phyloP scores from a whole-genome alignment of 768 basidiomycete genomes.

The Ramaria sp. region DNA sequence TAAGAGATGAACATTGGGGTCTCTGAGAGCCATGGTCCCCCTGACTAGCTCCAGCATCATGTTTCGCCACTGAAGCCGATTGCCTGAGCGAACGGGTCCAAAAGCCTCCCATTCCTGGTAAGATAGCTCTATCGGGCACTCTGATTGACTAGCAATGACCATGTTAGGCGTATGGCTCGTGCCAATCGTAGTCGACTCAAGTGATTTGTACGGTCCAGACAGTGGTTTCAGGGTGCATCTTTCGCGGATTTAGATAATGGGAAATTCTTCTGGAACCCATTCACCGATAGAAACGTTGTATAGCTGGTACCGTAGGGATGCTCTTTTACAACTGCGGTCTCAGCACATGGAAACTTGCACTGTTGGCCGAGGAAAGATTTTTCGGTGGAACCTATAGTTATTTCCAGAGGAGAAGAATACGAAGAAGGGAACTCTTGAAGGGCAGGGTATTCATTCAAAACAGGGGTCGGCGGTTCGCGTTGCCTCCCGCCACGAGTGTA shows the following conservation, averaged over 20 bases:
- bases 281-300: constrained; percentile 17
- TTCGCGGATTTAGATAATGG: constrained; percentile 9
- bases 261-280: constrained; percentile 14
- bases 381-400: constrained; percentile 26
- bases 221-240: constrained; percentile 24
- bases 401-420: constrained; percentile 10
- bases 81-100: constrained; percentile 34
- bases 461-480: background rate
- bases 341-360: constrained; percentile 19
- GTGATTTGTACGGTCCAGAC: constrained; percentile 20
- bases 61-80: constrained; percentile 39
- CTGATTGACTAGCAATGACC: constrained; percentile 30
- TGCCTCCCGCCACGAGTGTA: too few relatives aligned
- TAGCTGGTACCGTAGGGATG: constrained; percentile 22
- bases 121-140: constrained; percentile 28
- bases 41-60: constrained; percentile 34
- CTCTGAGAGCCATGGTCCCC: constrained; percentile 28
- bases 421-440: background rate
- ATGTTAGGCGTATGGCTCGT: constrained; percentile 30
- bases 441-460: background rate
- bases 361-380: constrained; percentile 25
- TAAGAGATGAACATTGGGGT: constrained; percentile 30
- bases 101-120: constrained; percentile 39
- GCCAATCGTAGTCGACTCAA: constrained; percentile 26
- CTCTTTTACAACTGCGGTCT: constrained; percentile 16